Base-by-base conservation (phyloP, 331 rosid species). In the Acacia pycnantha region DNA sequence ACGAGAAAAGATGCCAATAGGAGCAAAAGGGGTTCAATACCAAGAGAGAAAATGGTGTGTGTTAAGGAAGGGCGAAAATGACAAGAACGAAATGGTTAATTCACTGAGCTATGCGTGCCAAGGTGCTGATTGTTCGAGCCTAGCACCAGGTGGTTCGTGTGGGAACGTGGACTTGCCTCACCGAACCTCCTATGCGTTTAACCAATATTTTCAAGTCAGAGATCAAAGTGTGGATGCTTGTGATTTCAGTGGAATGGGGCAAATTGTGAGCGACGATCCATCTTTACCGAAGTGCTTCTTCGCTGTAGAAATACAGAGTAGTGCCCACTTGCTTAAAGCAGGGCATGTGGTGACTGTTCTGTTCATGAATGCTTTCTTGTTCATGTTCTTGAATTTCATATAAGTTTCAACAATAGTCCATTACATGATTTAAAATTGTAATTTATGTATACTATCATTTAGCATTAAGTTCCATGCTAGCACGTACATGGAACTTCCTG, bases 71-170 rank as follows among this genome's bases (percentile, higher is more conserved):
- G 70, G 15, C 0, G 70, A 14, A 41, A 64, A 15, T 18, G 70
- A 64, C 22, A 31, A 15, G 70, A 31, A 16, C 41, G 10, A 64
- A 18, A 37, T 64, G 41, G n/a, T 37, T 5, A 27, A 14, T 62
- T n/a, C 70, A 1, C 11, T 64, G 41, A 31, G 70, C n/a, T 29
- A 64, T 31, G 70, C 70, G 11, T 64, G 70, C 43, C 43, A 64
- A 64, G 70, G 70, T 64, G 70, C 70, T 11, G 70, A 64, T 31
- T 64, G 43, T 64, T 64, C 70, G n/a, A 64, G 70, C 70, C 70
- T 64, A 29, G 70, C 40, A 64, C 70, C 41, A 13, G 43, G 43
- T 64, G 5, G 70, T 31, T 64, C 70, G 40, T 64, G 70, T 64
- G 70, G 70, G 43, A 41, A 64, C 9, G 43, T 64, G 16, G 21